Conservation (phyloP, 192 early-diverging fungal species). For the Diversispora epigaea region DNA sequence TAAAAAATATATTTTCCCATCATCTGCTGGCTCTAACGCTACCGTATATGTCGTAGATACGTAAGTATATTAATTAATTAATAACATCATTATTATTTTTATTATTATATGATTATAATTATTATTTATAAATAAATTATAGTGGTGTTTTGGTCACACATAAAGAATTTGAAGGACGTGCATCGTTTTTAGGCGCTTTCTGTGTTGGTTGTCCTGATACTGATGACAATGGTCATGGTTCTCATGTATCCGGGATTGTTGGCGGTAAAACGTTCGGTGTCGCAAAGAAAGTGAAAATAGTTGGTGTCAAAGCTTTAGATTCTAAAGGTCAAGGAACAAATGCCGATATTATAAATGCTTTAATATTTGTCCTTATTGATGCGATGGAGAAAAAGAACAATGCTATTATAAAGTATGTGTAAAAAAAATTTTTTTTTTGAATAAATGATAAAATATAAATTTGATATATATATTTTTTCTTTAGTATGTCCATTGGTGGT, state of each 20-base stretch:
- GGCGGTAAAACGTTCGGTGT: background rate
- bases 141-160: conserved; percentile 60
- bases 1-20: conserved; percentile 54
- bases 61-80: conserved; percentile 32
- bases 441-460: conserved; percentile 11
- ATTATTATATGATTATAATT: background rate
- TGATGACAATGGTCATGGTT: conserved; percentile 66
- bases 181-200: conserved; percentile 51
- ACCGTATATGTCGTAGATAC: conserved; percentile 69
- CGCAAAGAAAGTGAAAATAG: conserved; percentile 54
- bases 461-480: conserved; percentile 4
- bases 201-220: conserved; percentile 50
- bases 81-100: background rate
- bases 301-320: conserved; percentile 59
- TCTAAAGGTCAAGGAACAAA: conserved; percentile 49
- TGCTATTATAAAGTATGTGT: conserved; percentile 31
- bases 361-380: conserved; percentile 48
- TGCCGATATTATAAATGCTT: conserved; percentile 59
- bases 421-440: conserved; percentile 33
- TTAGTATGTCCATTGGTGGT: conserved; percentile 45
- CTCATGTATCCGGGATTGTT: conserved; percentile 80
- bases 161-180: conserved; percentile 74
- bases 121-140: conserved; percentile 28
- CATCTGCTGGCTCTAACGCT: conserved; percentile 56
- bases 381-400: background rate